phyloP scores from a whole-genome alignment of 2,329 filamentous ascomycete species.

The Aureobasidium sp. region DNA sequence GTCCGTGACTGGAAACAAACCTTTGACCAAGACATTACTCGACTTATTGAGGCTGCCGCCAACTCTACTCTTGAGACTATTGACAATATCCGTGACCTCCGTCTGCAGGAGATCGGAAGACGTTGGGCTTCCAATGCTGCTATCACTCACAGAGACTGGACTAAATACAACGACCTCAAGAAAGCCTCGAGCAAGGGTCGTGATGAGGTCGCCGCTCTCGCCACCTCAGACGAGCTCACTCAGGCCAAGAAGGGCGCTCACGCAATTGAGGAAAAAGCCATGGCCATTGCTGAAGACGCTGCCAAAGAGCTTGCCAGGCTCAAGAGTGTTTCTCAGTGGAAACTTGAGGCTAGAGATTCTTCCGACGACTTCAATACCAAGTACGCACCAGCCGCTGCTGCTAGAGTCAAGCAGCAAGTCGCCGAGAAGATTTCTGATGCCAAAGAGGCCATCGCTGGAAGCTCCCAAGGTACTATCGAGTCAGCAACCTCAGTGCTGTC shows the following conservation, averaged over 20 bases:
- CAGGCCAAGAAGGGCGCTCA: slow-evolving; percentile 59
- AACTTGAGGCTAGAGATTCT: slow-evolving; percentile 65
- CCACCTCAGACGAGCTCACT: slow-evolving; percentile 63
- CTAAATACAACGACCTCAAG: slow-evolving; percentile 84
- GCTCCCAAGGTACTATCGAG: slow-evolving; percentile 28
- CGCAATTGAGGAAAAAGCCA: slow-evolving; percentile 67
- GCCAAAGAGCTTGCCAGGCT: slow-evolving; percentile 72
- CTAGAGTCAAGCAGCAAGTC: slow-evolving; percentile 35
- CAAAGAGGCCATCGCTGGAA: slow-evolving; percentile 28
- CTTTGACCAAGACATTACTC: slow-evolving; percentile 62
- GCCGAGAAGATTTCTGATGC: slow-evolving; percentile 21
- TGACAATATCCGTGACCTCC: slow-evolving; percentile 72
- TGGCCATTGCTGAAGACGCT: slow-evolving; percentile 68
- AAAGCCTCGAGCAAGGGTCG: slow-evolving; percentile 78
- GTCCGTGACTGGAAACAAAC: slow-evolving; percentile 68
- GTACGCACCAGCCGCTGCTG: slow-evolving; percentile 48
- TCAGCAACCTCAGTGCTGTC: slow-evolving; percentile 25
- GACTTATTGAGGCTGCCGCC: slow-evolving; percentile 63
- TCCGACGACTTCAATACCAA: slow-evolving; percentile 72
- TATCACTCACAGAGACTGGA: slow-evolving; percentile 95
- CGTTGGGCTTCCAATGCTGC: slow-evolving; percentile 92
- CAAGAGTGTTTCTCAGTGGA: slow-evolving; percentile 79
- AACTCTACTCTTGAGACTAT: slow-evolving; percentile 75
- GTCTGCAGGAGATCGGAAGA: slow-evolving; percentile 86
- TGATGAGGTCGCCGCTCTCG: slow-evolving; percentile 67